Percentiles rank a stretch among this genome's conserved stretches.
These are phyloP conservation scores for Penicillium cinerascens DNA, from an alignment of 495 filamentous ascomycete genomes.

Conservation along the genomic window DNA sequence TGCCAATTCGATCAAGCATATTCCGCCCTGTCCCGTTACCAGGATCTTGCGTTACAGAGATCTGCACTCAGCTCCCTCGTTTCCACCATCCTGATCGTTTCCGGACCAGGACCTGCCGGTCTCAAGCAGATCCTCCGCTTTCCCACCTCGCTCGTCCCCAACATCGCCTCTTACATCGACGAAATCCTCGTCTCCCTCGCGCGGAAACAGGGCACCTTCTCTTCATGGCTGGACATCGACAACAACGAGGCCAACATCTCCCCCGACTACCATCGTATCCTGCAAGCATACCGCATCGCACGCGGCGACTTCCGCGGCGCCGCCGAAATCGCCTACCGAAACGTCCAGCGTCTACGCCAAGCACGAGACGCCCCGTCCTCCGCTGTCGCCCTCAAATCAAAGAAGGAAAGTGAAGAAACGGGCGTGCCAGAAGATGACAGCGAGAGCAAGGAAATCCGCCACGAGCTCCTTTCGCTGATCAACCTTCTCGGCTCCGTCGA, in stretches of 20 bases:
- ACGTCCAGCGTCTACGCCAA: slow-evolving; percentile 55
- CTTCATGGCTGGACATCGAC: slow-evolving; percentile 32
- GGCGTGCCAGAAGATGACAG: slow-evolving; percentile 53
- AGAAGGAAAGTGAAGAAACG: slow-evolving; percentile 43
- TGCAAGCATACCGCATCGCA: slow-evolving; percentile 84
- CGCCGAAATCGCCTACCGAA: slow-evolving; percentile 68
- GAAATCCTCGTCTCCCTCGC: slow-evolving; percentile 60
- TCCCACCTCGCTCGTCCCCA: slow-evolving; percentile 59
- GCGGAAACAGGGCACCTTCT: slow-evolving; percentile 36
- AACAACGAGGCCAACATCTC: slow-evolving; percentile 29
- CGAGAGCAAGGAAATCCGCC: slow-evolving; percentile 50
- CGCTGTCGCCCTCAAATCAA: slow-evolving; percentile 36
- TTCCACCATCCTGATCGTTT: slow-evolving; percentile 64
- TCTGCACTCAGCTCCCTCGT: slow-evolving; percentile 64
- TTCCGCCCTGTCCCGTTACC: slow-evolving; percentile 67
- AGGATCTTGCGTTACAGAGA: slow-evolving; percentile 62
- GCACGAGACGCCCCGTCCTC: slow-evolving; percentile 45
- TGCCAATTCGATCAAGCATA: slow-evolving; percentile 80
- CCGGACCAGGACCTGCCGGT: slow-evolving; percentile 49
- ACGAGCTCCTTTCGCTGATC: slow-evolving; percentile 78
- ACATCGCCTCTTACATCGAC: slow-evolving; percentile 73
- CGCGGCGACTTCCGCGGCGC: slow-evolving; percentile 85
- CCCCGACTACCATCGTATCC: slow-evolving; percentile 67
- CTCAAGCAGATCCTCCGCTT: slow-evolving; percentile 65
- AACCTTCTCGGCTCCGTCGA: slow-evolving; percentile 85